Base-by-base conservation (phyloP, 371 early-diverging fungal species). In the Mortierella sp. region DNA sequence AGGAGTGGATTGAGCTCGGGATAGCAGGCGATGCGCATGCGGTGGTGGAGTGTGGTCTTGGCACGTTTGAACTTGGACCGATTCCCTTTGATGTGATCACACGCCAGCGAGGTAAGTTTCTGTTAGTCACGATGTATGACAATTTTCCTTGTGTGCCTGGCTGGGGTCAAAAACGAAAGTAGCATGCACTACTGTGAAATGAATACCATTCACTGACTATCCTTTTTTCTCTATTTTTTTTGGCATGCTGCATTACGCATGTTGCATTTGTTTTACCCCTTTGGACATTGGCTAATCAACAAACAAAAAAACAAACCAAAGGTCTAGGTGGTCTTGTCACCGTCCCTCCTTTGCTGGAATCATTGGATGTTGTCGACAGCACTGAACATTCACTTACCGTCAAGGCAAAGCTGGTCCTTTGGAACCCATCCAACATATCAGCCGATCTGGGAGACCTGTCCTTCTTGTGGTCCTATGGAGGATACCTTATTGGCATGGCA, bases 41-140 rank as follows among this genome's bases (percentile, higher is more conserved):
- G 2, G 44, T 80, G 70, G 87, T 86, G 8, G 82, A 86, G 38
- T 74, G 74, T 38, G 82, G 87, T 16, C 78, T 86, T 48, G 87
- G 87, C 14, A 82, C 75, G 2, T 86, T 86, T 73, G 87, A 86
- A 68, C 77, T 86, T 26, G 87, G 87, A 5, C 87, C 87, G 0
- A 86, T 86, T 16, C 72, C 78, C 26, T 86, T 86, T 58, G 78
- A 82, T 21, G 82, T 82, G 38, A 45, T 75, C 21, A 82, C 80
- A 13, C 73, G 52, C 3, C 87, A 86, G 60, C 72, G 75, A 78
- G 87, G 87, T 82, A 77, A 75, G 28, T 19, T 28, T 31, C 19
- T 52, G 28, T 34, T 38, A 26, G 54, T 38, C 73, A 38, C 24
- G 50, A 48, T 4, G 70, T 13, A 75, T 31, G 74, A 44, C 54